phyloP scores from a whole-genome alignment of 73 alveolate species.

The Paramecium biaurelia region DNA sequence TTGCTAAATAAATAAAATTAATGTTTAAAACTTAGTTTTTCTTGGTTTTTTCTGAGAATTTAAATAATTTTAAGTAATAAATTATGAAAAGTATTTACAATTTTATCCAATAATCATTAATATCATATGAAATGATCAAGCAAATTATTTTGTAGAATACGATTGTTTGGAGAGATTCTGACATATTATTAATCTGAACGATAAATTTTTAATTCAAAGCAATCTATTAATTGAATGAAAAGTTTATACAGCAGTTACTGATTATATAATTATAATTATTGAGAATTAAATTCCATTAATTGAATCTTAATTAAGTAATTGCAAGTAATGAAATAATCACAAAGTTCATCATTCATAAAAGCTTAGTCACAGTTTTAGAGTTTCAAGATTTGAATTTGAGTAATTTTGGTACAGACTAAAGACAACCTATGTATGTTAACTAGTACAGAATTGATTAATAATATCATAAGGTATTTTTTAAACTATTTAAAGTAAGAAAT shows the following conservation, averaged over 20 bases:
- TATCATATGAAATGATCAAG: not conserved
- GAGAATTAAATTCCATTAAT: not conserved
- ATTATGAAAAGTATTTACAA: no score
- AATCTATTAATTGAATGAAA: not conserved
- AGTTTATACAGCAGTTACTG: not conserved
- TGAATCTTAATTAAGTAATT: not conserved
- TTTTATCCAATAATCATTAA: no score
- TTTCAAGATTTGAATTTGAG: not conserved
- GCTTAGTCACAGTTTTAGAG: not conserved
- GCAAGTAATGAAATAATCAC: not conserved
- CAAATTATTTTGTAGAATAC: not conserved
- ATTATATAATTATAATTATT: not conserved
- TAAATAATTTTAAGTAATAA: not conserved
- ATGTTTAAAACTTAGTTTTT: not conserved
- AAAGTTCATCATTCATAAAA: not conserved
- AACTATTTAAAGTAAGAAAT: not conserved
- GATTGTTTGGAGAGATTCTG: no score
- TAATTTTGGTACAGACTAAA: not conserved
- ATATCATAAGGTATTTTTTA: not conserved
- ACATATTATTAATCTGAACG: not conserved
- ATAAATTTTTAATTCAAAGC: not conserved
- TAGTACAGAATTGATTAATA: not conserved
- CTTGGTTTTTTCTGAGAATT: not conserved
- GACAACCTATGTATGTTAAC: not conserved
- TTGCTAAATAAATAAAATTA: not conserved